These are phyloP conservation scores for Sisymbrium altissimum DNA, from an alignment of 345 rosid species.

Conservation along the genomic window DNA sequence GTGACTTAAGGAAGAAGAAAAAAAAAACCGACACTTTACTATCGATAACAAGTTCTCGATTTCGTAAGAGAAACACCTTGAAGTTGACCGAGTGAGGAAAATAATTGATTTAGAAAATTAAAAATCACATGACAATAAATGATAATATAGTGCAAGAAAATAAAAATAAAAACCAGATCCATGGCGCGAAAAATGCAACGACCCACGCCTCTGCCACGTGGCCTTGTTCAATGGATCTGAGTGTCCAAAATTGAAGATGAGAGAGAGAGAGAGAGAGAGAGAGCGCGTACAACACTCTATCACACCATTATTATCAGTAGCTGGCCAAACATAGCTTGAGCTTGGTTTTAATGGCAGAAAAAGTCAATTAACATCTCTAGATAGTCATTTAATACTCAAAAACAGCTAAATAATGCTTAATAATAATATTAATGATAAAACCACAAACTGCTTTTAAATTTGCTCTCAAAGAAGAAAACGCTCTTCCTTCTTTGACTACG, in stretches of 20 bases:
- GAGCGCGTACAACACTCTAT: not conserved
- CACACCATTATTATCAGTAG: constrained; percentile 16
- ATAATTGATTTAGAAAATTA: not conserved
- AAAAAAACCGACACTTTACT: not conserved
- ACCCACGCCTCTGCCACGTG: constrained; percentile 35
- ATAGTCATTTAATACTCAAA: not conserved
- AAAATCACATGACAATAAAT: constrained; percentile 29
- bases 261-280: not conserved
- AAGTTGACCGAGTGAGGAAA: constrained; percentile 20
- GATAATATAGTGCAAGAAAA: not conserved
- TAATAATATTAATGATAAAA: not conserved
- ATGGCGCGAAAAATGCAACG: constrained; percentile 33
- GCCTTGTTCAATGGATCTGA: constrained; percentile 31
- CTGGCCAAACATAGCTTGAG: not conserved
- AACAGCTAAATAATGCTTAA: not conserved
- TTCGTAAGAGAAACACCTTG: not conserved
- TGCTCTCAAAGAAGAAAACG: not conserved
- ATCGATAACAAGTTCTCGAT: not conserved
- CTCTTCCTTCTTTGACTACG: not conserved
- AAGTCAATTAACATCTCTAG: not conserved
- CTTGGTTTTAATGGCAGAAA: constrained; percentile 1
- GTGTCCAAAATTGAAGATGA: constrained; percentile 3
- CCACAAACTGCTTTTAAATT: not conserved
- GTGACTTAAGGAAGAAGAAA: not conserved
- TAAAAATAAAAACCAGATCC: constrained; percentile 9